Evolutionary conservation across 2,329 filamentous ascomycete species (phyloP).

Genomic region (Metarhizium rileyi): DNA sequence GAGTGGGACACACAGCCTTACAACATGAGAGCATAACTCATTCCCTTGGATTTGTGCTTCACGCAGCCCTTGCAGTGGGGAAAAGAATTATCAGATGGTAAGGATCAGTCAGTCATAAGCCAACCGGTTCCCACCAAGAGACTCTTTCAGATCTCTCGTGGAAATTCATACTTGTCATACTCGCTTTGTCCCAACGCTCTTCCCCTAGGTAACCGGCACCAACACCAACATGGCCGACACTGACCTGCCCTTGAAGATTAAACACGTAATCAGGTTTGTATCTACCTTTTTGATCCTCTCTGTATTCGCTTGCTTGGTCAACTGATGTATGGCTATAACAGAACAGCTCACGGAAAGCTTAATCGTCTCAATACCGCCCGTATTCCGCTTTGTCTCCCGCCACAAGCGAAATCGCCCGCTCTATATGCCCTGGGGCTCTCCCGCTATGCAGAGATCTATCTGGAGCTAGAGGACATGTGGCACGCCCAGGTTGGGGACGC

Average conservation of each 20-base stretch:
- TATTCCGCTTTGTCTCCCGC: background rate
- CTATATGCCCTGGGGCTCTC: background rate
- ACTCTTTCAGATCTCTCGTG: too few species aligned
- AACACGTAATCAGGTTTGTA: background rate
- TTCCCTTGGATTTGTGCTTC: too few species aligned
- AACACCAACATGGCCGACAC: background rate
- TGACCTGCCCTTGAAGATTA: background rate
- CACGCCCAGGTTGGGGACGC: background rate
- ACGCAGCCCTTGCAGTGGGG: too few species aligned
- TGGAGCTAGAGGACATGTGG: background rate
- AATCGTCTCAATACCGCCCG: background rate
- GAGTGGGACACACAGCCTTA: too few species aligned
- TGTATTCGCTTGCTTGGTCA: too few species aligned
- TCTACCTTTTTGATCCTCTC: background rate
- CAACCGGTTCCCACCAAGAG: too few species aligned
- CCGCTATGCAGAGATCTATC: background rate
- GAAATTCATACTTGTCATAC: too few species aligned
- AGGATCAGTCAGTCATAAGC: too few species aligned
- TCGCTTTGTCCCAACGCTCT: too few species aligned
- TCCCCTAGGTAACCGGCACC: too few species aligned
- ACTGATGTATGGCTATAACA: background rate
- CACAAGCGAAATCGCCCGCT: background rate
- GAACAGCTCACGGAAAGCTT: background rate
- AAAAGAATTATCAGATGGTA: too few species aligned
- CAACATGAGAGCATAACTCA: too few species aligned